Evolutionary conservation across 2,329 filamentous ascomycete genomes (phyloP).

Genomic region (Hirsutella minnesotensis): DNA sequence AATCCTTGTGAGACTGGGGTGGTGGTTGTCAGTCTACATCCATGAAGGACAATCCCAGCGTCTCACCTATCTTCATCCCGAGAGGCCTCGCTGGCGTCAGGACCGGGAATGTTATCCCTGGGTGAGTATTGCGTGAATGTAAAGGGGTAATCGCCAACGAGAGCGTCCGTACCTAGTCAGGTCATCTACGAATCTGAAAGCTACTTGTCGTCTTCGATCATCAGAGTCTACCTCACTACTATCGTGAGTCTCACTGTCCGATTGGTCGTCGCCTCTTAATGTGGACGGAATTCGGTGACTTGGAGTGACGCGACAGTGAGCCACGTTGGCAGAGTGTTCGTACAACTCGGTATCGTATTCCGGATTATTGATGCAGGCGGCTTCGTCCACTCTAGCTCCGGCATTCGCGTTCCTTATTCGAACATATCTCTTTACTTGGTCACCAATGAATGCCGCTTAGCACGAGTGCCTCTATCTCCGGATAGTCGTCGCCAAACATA

Average conservation of each 20-base stretch:
- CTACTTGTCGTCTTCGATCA: background rate
- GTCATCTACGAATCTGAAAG: too few relatives aligned
- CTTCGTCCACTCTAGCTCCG: background rate
- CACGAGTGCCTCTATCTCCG: constrained; percentile 3
- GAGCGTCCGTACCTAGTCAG: background rate
- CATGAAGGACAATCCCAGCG: background rate
- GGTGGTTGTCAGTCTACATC: background rate
- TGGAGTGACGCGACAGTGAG: background rate
- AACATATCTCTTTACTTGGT: constrained; percentile 2
- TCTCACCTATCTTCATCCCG: background rate
- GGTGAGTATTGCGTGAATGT: background rate
- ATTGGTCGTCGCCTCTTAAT: background rate
- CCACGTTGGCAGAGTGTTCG: background rate
- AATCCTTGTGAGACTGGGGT: background rate
- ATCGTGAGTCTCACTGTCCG: background rate
- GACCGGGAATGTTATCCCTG: background rate
- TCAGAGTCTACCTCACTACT: background rate
- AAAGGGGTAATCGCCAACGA: background rate
- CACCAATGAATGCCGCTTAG: constrained; percentile 4
- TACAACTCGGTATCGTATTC: background rate
- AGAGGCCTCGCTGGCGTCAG: background rate
- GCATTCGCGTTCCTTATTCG: background rate
- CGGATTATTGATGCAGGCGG: background rate
- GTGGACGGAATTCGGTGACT: background rate
- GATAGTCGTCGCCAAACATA: constrained; percentile 2